Percentiles rank a stretch among this genome's conserved stretches.
These are phyloP conservation scores for Oidium heveae DNA, from an alignment of 2,329 filamentous ascomycete genomes.

Conservation along the genomic window DNA sequence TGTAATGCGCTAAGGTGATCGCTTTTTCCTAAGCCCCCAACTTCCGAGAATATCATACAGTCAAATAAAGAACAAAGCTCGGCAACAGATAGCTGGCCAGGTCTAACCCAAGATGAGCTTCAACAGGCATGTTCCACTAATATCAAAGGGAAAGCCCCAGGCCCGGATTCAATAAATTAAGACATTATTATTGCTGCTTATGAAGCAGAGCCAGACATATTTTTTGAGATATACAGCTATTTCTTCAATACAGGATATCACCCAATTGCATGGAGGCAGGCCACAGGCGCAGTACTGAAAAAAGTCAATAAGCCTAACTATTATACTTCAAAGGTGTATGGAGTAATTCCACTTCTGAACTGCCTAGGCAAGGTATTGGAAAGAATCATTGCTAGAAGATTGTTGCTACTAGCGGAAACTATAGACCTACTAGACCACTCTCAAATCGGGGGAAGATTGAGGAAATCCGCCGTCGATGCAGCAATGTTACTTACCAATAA, in stretches of 20 bases:
- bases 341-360: neutral
- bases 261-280: neutral
- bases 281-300: neutral
- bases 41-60: neutral
- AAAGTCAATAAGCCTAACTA: neutral
- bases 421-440: neutral
- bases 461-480: neutral
- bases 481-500: neutral
- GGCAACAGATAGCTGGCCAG: neutral
- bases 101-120: neutral
- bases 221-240: neutral
- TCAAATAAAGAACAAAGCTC: neutral
- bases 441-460: neutral
- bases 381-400: neutral
- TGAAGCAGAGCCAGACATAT: neutral
- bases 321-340: neutral
- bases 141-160: conserved; percentile 1
- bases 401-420: neutral
- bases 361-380: neutral
- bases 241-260: neutral
- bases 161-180: neutral
- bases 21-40: neutral
- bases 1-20: neutral
- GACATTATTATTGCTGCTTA: neutral
- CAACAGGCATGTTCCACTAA: neutral